Evolutionary conservation across 768 basidiomycete species (phyloP).

Genomic region (Calocybe indica): DNA sequence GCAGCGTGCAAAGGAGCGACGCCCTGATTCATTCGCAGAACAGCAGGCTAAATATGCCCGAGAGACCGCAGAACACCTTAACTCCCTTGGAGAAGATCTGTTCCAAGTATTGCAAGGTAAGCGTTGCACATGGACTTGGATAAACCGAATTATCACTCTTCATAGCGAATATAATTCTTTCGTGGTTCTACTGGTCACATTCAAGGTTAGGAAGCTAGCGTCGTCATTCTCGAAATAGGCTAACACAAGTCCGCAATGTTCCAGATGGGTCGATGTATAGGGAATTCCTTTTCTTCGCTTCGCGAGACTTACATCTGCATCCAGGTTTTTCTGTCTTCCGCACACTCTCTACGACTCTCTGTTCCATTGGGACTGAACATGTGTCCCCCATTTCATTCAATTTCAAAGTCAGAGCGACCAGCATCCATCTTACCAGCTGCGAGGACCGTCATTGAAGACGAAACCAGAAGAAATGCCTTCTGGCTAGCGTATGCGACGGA

Average conservation of each 20-base stretch:
- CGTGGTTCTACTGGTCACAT: conserved; percentile 73
- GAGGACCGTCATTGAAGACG: conserved; percentile 61
- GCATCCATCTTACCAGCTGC: conserved; percentile 57
- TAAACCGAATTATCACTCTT: not conserved
- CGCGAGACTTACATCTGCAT: conserved; percentile 4
- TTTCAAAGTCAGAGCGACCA: conserved; percentile 50
- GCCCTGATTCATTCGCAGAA: conserved; percentile 60
- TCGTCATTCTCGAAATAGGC: not conserved
- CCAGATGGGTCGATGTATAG: conserved; percentile 69
- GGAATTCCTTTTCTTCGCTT: not conserved
- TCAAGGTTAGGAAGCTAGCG: conserved; percentile 41
- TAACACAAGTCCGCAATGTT: conserved; percentile 6
- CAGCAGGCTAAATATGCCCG: conserved; percentile 53
- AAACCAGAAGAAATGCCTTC: conserved; percentile 65
- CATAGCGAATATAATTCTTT: conserved; percentile 55
- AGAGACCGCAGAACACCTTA: conserved; percentile 39
- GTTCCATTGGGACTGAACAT: conserved; percentile 69
- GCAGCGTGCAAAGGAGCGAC: conserved; percentile 35
- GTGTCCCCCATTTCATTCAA: conserved; percentile 59
- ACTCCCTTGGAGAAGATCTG: conserved; percentile 46
- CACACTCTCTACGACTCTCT: conserved; percentile 49
- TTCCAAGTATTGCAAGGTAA: conserved; percentile 61
- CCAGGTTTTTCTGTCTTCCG: conserved; percentile 57
- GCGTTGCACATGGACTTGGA: conserved; percentile 3
- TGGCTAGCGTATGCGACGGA: conserved; percentile 71